A percentile compares a stretch with the other conserved stretches of the same genome.
These are phyloP conservation scores for Lactarius indigo DNA, from an alignment of 768 basidiomycete genomes.

Conservation along the genomic window DNA sequence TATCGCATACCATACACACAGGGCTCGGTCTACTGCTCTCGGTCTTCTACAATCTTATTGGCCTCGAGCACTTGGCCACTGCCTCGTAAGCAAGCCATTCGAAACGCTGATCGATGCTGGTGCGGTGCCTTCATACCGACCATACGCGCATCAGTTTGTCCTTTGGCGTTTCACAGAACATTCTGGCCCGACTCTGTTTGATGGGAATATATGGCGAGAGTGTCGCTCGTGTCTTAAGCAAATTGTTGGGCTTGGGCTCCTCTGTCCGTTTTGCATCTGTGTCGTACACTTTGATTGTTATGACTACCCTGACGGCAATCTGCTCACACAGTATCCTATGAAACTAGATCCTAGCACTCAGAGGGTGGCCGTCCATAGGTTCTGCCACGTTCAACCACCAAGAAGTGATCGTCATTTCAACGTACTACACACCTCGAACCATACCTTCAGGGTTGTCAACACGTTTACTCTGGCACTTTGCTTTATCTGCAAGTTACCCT, in stretches of 20 bases:
- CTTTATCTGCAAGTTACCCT: slow-evolving; percentile 57
- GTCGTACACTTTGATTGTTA: slow-evolving; percentile 78
- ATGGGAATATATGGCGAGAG: slow-evolving; percentile 37
- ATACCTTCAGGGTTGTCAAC: slow-evolving; percentile 56
- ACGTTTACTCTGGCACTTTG: slow-evolving; percentile 75
- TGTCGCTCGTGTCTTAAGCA: slow-evolving; percentile 55
- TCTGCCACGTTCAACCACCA: slow-evolving; percentile 45
- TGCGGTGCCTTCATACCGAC: slow-evolving; percentile 32
- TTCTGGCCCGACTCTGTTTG: slow-evolving; percentile 29
- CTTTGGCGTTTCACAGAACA: slow-evolving; percentile 57
- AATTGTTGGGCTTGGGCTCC: slow-evolving; percentile 65
- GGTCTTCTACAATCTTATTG: slow-evolving; percentile 57
- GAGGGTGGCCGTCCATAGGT: slow-evolving; percentile 60
- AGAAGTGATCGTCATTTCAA: slow-evolving; percentile 29
- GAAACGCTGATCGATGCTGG: slow-evolving; percentile 37
- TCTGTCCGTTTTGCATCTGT: slow-evolving; percentile 69
- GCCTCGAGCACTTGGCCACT: slow-evolving; percentile 68
- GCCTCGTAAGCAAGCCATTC: slow-evolving; percentile 52
- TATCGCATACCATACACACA: slow-evolving; percentile 59
- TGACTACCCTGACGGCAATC: slow-evolving; percentile 61
- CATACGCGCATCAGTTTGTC: slow-evolving; percentile 59
- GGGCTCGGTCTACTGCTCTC: slow-evolving; percentile 53
- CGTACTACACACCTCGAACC: slow-evolving; percentile 36
- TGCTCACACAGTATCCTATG: slow-evolving; percentile 50
- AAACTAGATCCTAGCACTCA: slow-evolving; percentile 44